Percentiles rank a stretch among this genome's conserved stretches.
phyloP scores from a whole-genome alignment of 2,329 filamentous ascomycete genomes.

The Chaetomiaceae sp. region DNA sequence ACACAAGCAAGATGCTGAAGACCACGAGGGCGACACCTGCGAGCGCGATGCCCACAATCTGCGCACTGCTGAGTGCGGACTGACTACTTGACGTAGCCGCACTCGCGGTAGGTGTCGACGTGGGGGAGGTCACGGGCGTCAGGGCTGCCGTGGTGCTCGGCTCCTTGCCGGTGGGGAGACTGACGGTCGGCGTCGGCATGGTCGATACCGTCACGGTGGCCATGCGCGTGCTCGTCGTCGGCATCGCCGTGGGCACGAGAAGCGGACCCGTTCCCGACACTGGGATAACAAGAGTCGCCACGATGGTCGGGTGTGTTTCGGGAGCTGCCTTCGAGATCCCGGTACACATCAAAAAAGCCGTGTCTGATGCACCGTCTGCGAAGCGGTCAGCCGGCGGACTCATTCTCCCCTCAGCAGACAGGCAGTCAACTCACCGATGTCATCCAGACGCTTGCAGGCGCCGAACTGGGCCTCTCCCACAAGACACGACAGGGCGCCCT shows the following conservation, averaged over 20 bases:
- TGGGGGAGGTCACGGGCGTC: not conserved
- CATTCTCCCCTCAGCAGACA: not conserved
- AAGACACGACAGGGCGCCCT: slow-evolving; percentile 63
- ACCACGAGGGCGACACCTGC: slow-evolving; percentile 45
- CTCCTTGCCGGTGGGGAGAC: slow-evolving; percentile 5
- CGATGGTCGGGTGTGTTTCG: slow-evolving; percentile 54
- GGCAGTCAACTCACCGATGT: slow-evolving; percentile 30
- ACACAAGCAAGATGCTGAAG: slow-evolving; percentile 43
- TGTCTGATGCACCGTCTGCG: slow-evolving; percentile 37
- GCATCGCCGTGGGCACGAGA: slow-evolving; percentile 22
- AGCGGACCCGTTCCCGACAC: slow-evolving; percentile 32
- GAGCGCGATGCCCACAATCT: slow-evolving; percentile 53
- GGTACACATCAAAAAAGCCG: slow-evolving; percentile 54
- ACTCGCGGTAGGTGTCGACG: slow-evolving; percentile 5
- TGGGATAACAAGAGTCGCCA: slow-evolving; percentile 46
- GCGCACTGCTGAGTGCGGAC: slow-evolving; percentile 32
- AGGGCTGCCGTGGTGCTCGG: slow-evolving; percentile 10
- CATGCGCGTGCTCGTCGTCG: slow-evolving; percentile 9
- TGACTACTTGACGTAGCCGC: not conserved
- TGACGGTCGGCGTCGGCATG: slow-evolving; percentile 44
- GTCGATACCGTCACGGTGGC: slow-evolving; percentile 3
- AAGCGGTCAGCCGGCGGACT: slow-evolving; percentile 14
- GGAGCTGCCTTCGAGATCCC: slow-evolving; percentile 42
- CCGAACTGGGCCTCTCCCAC: slow-evolving; percentile 45
- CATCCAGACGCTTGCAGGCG: slow-evolving; percentile 45